Percentiles rank a stretch among this genome's conserved stretches.
These are phyloP conservation scores for Fraxinus dipetala DNA, from an alignment of 305 asterid species.

Conservation along the genomic window DNA sequence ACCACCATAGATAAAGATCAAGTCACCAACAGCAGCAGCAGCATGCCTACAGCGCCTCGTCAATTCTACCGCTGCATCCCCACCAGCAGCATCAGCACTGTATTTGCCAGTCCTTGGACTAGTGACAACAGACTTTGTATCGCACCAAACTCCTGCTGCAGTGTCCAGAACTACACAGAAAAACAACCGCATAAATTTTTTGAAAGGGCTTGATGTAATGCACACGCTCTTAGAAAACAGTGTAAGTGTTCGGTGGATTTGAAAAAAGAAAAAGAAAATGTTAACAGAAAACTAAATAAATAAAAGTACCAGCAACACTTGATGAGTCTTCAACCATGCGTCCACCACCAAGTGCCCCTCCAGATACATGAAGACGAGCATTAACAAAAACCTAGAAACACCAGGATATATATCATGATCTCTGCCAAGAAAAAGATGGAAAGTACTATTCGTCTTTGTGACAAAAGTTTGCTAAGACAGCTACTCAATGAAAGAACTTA, in stretches of 20 bases:
- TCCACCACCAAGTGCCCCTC: conserved; percentile 99
- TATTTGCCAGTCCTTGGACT: conserved; percentile 92
- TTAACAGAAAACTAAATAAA: conserved; percentile 13
- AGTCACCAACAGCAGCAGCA: conserved; percentile 95
- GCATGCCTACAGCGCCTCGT: conserved; percentile 97
- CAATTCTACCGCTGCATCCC: conserved; percentile 96
- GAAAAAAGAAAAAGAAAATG: conserved; percentile 12
- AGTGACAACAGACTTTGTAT: conserved; percentile 87
- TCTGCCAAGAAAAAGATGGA: conserved; percentile 17
- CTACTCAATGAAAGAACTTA: conserved; percentile 33
- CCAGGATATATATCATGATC: conserved; percentile 16
- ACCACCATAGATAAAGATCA: conserved; percentile 95
- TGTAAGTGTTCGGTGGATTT: not conserved
- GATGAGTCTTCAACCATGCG: conserved; percentile 99
- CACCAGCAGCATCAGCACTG: conserved; percentile 99
- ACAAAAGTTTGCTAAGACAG: no score
- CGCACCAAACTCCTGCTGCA: conserved; percentile 99
- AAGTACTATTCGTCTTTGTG: no score
- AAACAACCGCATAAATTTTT: conserved; percentile 11
- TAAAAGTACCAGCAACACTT: conserved; percentile 81
- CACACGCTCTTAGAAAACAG: not conserved
- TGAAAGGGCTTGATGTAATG: conserved; percentile 8
- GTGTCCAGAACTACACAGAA: conserved; percentile 76
- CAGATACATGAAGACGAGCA: conserved; percentile 99
- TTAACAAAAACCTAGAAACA: conserved; percentile 83